Base-by-base conservation (phyloP, 805 yeast genomes). In the Yueomyces sp. region DNA sequence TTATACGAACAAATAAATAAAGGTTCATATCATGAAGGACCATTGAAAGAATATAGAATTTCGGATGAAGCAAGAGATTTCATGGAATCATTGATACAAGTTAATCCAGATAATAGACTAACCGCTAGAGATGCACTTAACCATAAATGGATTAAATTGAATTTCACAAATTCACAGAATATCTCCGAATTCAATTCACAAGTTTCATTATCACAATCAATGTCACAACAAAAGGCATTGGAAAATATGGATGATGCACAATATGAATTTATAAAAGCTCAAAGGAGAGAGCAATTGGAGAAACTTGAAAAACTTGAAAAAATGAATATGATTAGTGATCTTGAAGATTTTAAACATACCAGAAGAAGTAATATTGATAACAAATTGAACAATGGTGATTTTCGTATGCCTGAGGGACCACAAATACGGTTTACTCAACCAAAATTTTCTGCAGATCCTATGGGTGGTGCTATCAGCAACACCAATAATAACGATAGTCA, bases 21-120 rank as follows among this genome's bases (percentile, higher is more conserved):
- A 11, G 97, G 96, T 1, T 76, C 81, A 29, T 90, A 80, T 56
- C 90, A 85, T 59, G 85, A 77, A 45, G 77, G 81, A 4, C 81
- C 90, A 1, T 65, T 90, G 40, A 74, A 73, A 49, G 78, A 78
- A 37, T 77, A 75, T 46, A 73, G 77, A 11, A 71, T 86, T 1
- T 79, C 94, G 5, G 62, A 67, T 9, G 77, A 73, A 26, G 96
- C 92, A 0, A 65, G 81, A 34, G 81, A 77, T 50, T 90, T 92
- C 52, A 67, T 92, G 33, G 73, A 73, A 43, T 62, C 77, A 26
- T 66, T 94, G 45, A 68, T 92, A 12, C 83, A 81, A 55, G 86
- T 83, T 2, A 81, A 87, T 56, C 95, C 95, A 1, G 63, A 70
- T 34, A 59, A 72, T 37, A 70, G 98, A 47, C 71, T 84, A 26